Base-by-base conservation (phyloP, 257 asterid species). In the Ophiorrhiza pumila region DNA sequence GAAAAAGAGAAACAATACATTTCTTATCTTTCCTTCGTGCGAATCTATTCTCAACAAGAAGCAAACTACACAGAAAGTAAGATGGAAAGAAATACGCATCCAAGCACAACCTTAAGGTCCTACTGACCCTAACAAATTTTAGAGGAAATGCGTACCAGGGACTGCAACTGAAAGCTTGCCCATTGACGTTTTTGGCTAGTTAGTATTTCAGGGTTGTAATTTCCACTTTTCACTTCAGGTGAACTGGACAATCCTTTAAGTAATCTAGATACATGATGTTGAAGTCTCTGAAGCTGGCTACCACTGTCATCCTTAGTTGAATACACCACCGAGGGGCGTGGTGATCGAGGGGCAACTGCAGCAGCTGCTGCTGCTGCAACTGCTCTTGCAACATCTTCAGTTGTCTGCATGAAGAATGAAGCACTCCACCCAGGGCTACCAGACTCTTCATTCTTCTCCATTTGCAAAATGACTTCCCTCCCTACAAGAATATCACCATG, bases 141-240 rank as follows among this genome's bases (percentile, higher is more conserved):
- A 72, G 37, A 57, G 45, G 5, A 71, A 84, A 78, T 73, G 56
- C 90, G 37, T 85, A 95, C 99, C 96, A 90, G 87, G 78, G 89
- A 84, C 83, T 92, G 98, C 87, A 88, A 74, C 78, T 95, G 99
- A 82, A 90, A 86, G 88, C 80, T 89, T 68, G 99, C 96, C 99
- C 99, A 95, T 85, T 95, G 99, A 42, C 99, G 97, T 74, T 95
- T 95, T 82, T 87, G 99, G 85, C 97, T 95, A 42, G 99, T 95
- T 41, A 95, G 86, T 58, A 92, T 77, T 85, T 95, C 99, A 23
- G 99, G 99, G 83, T 95, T 95, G 87, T 92, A 95, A 41, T 81
- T 77, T 65, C 97, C 89, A 63, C 83, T 79, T 82, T 87, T 91
- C 72, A 83, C 88, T 78, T 85, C 91, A 67, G 99, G 85, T 63